Evolutionary conservation across 2,329 filamentous ascomycete species (phyloP).

Genomic region (Colletotrichum tropicicola): DNA sequence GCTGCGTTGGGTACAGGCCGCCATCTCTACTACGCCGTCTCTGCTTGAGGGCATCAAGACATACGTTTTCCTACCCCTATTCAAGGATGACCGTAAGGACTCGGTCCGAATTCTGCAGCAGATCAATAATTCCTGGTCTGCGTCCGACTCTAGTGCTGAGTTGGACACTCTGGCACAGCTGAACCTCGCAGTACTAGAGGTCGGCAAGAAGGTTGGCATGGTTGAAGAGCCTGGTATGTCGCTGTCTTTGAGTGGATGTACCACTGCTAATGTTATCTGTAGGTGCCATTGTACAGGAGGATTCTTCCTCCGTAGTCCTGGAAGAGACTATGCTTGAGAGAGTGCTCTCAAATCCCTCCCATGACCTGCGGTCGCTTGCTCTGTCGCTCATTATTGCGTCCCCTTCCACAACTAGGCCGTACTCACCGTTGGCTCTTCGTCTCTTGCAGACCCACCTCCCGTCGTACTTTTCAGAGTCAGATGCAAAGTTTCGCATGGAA

Average conservation of each 20-base stretch:
- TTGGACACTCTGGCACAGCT: slow-evolving; percentile 65
- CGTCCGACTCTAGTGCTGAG: slow-evolving; percentile 54
- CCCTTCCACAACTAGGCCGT: slow-evolving; percentile 76
- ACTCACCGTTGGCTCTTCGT: slow-evolving; percentile 68
- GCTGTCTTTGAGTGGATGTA: slow-evolving; percentile 6
- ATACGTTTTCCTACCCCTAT: slow-evolving; percentile 70
- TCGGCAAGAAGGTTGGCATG: slow-evolving; percentile 75
- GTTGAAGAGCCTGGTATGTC: slow-evolving; percentile 71
- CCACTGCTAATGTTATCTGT: not conserved
- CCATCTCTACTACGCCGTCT: slow-evolving; percentile 56
- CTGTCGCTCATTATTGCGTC: slow-evolving; percentile 84
- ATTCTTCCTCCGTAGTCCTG: slow-evolving; percentile 40
- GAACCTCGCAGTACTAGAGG: slow-evolving; percentile 73
- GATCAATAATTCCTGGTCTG: slow-evolving; percentile 60
- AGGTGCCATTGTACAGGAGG: slow-evolving; percentile 18
- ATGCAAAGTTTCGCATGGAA: slow-evolving; percentile 87
- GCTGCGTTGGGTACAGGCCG: slow-evolving; percentile 65
- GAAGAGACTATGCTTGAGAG: slow-evolving; percentile 56
- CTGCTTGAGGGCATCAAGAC: slow-evolving; percentile 71
- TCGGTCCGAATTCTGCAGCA: slow-evolving; percentile 66
- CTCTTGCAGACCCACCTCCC: slow-evolving; percentile 73
- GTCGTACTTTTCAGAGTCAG: slow-evolving; percentile 82
- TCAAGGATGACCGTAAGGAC: slow-evolving; percentile 63
- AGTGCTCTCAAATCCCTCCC: slow-evolving; percentile 64
- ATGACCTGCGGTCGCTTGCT: slow-evolving; percentile 79